These are phyloP conservation scores for Penicillium sp. DNA, from an alignment of 2,329 filamentous ascomycete species.

Conservation along the genomic window DNA sequence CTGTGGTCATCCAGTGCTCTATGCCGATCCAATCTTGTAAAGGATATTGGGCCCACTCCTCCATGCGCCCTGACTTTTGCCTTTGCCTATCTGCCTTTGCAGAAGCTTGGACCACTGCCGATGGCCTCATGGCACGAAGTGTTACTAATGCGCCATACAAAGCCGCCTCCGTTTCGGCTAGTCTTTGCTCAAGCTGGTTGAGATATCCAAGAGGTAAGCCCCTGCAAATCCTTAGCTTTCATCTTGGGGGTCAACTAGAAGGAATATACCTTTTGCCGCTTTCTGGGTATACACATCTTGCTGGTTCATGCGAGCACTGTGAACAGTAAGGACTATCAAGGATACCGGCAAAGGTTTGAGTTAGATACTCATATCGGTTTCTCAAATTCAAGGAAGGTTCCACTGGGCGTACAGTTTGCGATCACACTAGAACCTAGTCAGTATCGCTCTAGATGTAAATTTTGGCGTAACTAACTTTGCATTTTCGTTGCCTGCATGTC, in stretches of 20 bases:
- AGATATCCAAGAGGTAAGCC: slow-evolving; percentile 24
- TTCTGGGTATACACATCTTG: slow-evolving; percentile 22
- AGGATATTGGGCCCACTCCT: slow-evolving; percentile 21
- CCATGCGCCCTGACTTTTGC: slow-evolving; percentile 21
- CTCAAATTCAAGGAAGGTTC: background rate
- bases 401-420: slow-evolving; percentile 16
- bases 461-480: slow-evolving; percentile 16
- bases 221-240: slow-evolving; percentile 7
- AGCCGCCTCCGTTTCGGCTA: slow-evolving; percentile 23
- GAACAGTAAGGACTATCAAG: slow-evolving; percentile 18
- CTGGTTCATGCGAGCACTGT: slow-evolving; percentile 18
- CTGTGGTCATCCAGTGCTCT: slow-evolving; percentile 16
- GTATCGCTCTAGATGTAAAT: background rate
- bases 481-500: slow-evolving; percentile 23
- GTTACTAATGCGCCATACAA: slow-evolving; percentile 20
- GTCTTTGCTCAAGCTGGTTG: slow-evolving; percentile 23
- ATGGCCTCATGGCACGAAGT: slow-evolving; percentile 11
- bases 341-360: background rate
- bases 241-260: background rate
- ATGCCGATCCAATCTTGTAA: slow-evolving; percentile 18
- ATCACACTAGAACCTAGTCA: slow-evolving; percentile 20
- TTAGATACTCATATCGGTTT: background rate
- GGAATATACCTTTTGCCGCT: slow-evolving; percentile 19
- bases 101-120: slow-evolving; percentile 3
- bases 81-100: slow-evolving; percentile 9